Evolutionary conservation across 139 green algal genomes (phyloP).

Genomic region (Chlamydomonas schloesseri): DNA sequence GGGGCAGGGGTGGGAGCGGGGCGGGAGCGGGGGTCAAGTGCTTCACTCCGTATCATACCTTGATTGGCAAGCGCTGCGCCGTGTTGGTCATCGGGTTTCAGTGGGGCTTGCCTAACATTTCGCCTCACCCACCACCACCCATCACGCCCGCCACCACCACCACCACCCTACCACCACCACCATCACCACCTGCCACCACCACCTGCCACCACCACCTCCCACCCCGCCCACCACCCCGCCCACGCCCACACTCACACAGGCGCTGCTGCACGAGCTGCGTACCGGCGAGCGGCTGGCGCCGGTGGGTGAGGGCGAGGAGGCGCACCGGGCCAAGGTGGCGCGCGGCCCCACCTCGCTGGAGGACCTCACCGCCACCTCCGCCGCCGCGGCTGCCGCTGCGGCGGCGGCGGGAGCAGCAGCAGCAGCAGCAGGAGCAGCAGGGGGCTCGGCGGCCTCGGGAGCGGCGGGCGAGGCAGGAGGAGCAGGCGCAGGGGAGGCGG

Average conservation of each 20-base stretch:
- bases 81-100: no score
- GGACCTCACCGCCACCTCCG: constrained; percentile 36
- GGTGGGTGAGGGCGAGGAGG: background rate
- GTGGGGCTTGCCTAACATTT: no score
- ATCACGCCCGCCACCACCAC: no score
- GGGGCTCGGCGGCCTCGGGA: background rate
- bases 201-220: no score
- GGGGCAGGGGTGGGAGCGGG: no score
- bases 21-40: no score
- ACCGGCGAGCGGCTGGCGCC: constrained; percentile 27
- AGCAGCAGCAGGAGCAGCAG: constrained; percentile 15
- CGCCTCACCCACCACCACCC: no score
- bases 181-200: no score
- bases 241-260: constrained; percentile 10
- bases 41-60: no score
- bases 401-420: background rate
- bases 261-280: constrained; percentile 56
- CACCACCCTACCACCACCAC: no score
- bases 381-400: background rate
- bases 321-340: constrained; percentile 31
- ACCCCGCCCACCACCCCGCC: no score
- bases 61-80: no score
- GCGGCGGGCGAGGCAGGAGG: background rate
- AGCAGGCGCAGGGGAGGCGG: background rate
- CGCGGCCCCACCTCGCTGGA: constrained; percentile 56